These are phyloP conservation scores for Coemansia furcata DNA, from an alignment of 192 early-diverging fungal species.

Conservation along the genomic window DNA sequence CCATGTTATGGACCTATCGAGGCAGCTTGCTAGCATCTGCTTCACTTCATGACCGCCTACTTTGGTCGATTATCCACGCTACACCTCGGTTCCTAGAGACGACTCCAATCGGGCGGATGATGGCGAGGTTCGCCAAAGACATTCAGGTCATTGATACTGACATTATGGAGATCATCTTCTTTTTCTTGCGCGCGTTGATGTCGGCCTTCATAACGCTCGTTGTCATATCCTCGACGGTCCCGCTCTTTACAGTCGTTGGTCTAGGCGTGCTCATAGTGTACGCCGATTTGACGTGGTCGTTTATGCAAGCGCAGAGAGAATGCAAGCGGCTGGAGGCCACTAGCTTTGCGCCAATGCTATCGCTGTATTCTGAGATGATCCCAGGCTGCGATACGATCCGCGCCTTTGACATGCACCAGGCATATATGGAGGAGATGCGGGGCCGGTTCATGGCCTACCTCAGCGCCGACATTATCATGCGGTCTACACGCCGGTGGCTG, in stretches of 20 bases:
- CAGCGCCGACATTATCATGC: constrained; percentile 74
- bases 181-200: constrained; percentile 55
- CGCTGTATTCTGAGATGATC: constrained; percentile 76
- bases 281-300: constrained; percentile 61
- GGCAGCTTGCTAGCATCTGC: constrained; percentile 45
- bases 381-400: constrained; percentile 69
- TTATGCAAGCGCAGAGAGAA: constrained; percentile 74
- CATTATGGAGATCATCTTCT: constrained; percentile 55
- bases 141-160: constrained; percentile 74
- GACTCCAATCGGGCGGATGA: constrained; percentile 77
- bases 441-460: constrained; percentile 66
- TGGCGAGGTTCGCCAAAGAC: constrained; percentile 81
- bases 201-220: constrained; percentile 57
- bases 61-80: constrained; percentile 61
- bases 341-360: constrained; percentile 65
- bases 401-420: constrained; percentile 69
- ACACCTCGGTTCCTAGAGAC: constrained; percentile 83
- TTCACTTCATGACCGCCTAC: constrained; percentile 55
- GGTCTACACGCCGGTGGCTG: constrained; percentile 77
- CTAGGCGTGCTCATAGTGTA: constrained; percentile 59
- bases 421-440: constrained; percentile 62
- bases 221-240: constrained; percentile 61
- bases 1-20: constrained; percentile 19
- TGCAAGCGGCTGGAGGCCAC: constrained; percentile 77
- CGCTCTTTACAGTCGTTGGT: constrained; percentile 68